Conservation (phyloP, 179 eudicot species). For the Spergularia azorica region DNA sequence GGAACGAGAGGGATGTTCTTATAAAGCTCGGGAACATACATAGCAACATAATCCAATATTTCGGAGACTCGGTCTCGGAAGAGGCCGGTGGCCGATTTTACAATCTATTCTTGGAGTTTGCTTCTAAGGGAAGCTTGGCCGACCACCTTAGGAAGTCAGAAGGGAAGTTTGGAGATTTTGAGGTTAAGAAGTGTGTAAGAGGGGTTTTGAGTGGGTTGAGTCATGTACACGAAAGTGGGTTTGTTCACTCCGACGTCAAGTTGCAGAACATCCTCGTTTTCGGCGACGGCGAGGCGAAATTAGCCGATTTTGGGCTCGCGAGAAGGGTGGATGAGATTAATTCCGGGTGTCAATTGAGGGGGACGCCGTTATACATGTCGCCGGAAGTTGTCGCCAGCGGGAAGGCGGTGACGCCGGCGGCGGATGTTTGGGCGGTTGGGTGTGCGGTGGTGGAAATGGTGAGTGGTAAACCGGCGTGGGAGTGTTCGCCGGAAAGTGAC, state of each 20-base stretch:
- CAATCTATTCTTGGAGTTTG: constrained; percentile 73
- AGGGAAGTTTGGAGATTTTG: constrained; percentile 36
- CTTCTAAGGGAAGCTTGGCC: constrained; percentile 53
- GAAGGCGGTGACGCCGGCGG: constrained; percentile 40
- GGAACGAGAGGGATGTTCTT: constrained; percentile 53
- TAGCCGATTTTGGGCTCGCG: constrained; percentile 84
- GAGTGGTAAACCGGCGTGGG: constrained; percentile 43
- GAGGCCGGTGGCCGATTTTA: constrained; percentile 49
- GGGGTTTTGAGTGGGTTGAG: constrained; percentile 53
- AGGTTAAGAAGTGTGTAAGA: constrained; percentile 43
- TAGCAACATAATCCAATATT: constrained; percentile 43
- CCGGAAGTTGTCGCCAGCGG: constrained; percentile 65
- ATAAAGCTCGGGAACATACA: constrained; percentile 38
- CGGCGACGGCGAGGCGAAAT: constrained; percentile 37
- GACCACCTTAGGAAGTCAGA: constrained; percentile 41
- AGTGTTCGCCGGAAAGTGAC: constrained; percentile 30
- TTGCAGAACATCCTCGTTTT: constrained; percentile 56
- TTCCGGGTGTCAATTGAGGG: constrained; percentile 46
- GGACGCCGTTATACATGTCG: constrained; percentile 83
- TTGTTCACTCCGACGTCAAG: constrained; percentile 78
- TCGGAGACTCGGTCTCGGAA: constrained; percentile 40
- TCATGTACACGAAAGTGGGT: constrained; percentile 55
- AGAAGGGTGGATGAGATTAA: constrained; percentile 28
- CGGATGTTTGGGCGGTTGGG: constrained; percentile 58
- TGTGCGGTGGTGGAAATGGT: constrained; percentile 52